Evolutionary conservation across 345 rosid species (phyloP), one percentile per base, ranked within the genome.

Genomic region (Melaleuca alternifolia): DNA sequence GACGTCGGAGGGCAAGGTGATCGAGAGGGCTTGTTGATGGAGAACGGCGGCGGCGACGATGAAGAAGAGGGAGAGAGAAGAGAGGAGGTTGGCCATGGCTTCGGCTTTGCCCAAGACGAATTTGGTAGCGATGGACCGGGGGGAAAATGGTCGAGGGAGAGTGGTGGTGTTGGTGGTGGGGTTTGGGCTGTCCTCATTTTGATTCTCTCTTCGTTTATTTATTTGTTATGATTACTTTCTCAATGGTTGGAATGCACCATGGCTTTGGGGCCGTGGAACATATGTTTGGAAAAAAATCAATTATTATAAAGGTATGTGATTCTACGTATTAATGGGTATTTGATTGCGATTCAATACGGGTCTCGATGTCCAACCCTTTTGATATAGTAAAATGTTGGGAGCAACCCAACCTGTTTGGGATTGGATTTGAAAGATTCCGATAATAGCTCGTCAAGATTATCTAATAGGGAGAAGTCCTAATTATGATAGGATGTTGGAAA

Each of bases 1-100:
- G 59, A 85, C 51, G n/a, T 88, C 89, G 65, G 87, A n/a, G 44
- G 89, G 61, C 51, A 41, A 21, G 24, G 89, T 85, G 85, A 52
- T 62, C 3, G 89, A 18, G 85, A 21, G 23, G 79, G 82, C 50
- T 50, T 46, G 59, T 37, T 7, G 84, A 18, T 10, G 46, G 0
- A n/a, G 26, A 26, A 50, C 10, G n/a, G 33, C 50, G 77, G 83
- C 7, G 54, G 53, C 13, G 65, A 28, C 16, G 84, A 77, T 5
- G 81, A 84, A 53, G 84, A 75, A 4, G 83, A 65, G 37, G 82
- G 53, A 33, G 84, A 57, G 16, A 28, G 51, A 53, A 85, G 75
- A 44, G 88, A 18, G 48, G 23, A 30, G 24, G 84, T 83, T 56
- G 65, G 87, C 23, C 84, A 86, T 86, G 84, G 48, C 37, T 61